phyloP scores from a whole-genome alignment of 129 eudicot genomes.

The Smallanthus sonchifolius region DNA sequence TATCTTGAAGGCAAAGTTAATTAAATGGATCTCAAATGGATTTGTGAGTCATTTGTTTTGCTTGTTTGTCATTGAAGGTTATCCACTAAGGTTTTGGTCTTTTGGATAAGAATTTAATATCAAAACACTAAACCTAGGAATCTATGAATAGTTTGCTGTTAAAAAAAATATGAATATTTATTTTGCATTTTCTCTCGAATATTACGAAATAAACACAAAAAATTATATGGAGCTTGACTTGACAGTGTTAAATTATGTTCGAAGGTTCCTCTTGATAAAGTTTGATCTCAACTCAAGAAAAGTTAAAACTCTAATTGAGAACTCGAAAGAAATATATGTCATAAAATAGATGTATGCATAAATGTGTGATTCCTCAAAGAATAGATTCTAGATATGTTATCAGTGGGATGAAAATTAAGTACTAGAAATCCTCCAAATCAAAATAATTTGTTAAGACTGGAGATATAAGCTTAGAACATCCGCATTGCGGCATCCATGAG shows the following conservation, averaged over 20 bases:
- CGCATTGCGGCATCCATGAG: no score
- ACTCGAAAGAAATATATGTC: neutral
- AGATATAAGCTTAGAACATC: no score
- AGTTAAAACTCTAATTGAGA: neutral
- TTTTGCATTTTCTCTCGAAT: neutral
- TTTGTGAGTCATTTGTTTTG: neutral
- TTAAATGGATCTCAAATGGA: neutral
- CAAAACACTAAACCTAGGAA: neutral
- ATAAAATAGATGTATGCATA: neutral
- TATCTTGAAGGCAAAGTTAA: neutral
- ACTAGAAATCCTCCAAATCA: no score
- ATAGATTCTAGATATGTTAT: neutral
- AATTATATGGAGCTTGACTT: no score
- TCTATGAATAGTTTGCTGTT: no score
- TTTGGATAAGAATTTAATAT: neutral
- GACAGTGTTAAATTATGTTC: no score
- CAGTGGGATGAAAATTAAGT: no score
- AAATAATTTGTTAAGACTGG: no score
- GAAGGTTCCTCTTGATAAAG: neutral
- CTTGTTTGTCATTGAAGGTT: neutral
- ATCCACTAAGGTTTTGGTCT: neutral
- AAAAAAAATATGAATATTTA: neutral
- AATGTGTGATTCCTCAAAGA: neutral
- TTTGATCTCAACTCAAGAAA: neutral
- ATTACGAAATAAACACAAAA: neutral